Base-by-base conservation (phyloP, 1,139 yeast species). In the Yamadazyma atlantica region DNA sequence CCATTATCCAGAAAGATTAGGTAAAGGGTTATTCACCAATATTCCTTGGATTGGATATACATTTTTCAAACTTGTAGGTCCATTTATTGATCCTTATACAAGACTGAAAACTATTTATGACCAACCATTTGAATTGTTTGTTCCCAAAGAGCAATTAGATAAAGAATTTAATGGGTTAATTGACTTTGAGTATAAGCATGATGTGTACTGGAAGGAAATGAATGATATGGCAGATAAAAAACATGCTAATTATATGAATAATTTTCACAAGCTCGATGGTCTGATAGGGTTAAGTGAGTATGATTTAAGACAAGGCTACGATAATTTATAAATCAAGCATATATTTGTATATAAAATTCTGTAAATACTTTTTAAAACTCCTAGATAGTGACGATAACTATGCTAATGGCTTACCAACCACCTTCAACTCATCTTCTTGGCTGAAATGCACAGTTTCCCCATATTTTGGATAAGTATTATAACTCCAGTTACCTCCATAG, bases 1-100 rank as follows among this genome's bases (percentile, higher is more conserved):
- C 14, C 97, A 92, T 59, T 92, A 92, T 58, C 97, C 97, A 1
- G 98, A 92, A 61, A 75, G 97, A 53, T 72, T 92, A 47, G 98
- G 98, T 18, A 82, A 82, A 55, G 97, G 97, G 0, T 69, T 90
- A 36, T 73, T 92, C 46, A 87, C 95, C 31, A 90, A 92, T 58
- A 87, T 92, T 46, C 97, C 97, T 10, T 85, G 95, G 82, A 65
- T 89, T 36, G 97, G 90, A 2, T 83, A 94, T 78, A 82, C 95
- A 2, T 92, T 92, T 57, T 70, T 92, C 56, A 89, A 86, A 62
- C 67, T 90, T 45, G 90, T 90, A 40, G 86, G 87, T 46, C 97
- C 97, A 1, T 92, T 92, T 55, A 90, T 92, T 44, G 98, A 92
- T 56, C 97, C 98, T 3, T 65, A 88, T 55, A 92, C 97, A 1